Evolutionary conservation across 2,329 filamentous ascomycete genomes (phyloP).

Genomic region (Cercospora brassicicola): DNA sequence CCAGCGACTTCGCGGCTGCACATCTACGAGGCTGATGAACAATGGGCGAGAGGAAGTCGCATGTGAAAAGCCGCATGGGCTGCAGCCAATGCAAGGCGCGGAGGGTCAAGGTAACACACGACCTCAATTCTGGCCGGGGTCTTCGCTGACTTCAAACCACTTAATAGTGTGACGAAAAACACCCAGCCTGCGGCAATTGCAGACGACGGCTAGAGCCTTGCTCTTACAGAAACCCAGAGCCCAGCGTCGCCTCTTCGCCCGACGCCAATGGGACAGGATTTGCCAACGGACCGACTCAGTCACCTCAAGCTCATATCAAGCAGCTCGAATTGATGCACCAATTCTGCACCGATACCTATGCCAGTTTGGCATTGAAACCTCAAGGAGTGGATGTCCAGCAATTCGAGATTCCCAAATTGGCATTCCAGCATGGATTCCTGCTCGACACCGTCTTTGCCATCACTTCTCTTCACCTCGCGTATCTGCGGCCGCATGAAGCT

Average conservation of each 20-base stretch:
- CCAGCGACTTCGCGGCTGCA: neutral
- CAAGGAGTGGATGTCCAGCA: constrained; percentile 12
- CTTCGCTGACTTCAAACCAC: neutral
- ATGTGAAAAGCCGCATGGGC: constrained; percentile 31
- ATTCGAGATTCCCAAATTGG: constrained; percentile 25
- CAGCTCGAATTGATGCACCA: constrained; percentile 32
- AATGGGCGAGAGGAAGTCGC: constrained; percentile 26
- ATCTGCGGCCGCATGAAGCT: constrained; percentile 17
- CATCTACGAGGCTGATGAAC: neutral
- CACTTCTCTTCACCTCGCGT: constrained; percentile 28
- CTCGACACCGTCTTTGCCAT: constrained; percentile 29
- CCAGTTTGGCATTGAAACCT: constrained; percentile 15
- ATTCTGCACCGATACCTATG: constrained; percentile 24
- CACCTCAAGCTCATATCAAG: constrained; percentile 18
- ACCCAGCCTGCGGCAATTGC: constrained; percentile 26
- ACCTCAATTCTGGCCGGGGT: neutral
- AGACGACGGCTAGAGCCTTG: constrained; percentile 27
- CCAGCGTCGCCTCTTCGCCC: constrained; percentile 16
- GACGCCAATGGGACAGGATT: constrained; percentile 15
- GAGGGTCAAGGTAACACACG: constrained; percentile 30
- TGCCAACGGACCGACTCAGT: constrained; percentile 5
- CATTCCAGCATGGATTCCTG: constrained; percentile 25
- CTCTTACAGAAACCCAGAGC: constrained; percentile 25
- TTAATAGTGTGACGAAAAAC: constrained; percentile 28
- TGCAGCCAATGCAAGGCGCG: constrained; percentile 34